Evolutionary conservation across 2,329 filamentous ascomycete species (phyloP).

Genomic region (Cryphonectria carpinicola): DNA sequence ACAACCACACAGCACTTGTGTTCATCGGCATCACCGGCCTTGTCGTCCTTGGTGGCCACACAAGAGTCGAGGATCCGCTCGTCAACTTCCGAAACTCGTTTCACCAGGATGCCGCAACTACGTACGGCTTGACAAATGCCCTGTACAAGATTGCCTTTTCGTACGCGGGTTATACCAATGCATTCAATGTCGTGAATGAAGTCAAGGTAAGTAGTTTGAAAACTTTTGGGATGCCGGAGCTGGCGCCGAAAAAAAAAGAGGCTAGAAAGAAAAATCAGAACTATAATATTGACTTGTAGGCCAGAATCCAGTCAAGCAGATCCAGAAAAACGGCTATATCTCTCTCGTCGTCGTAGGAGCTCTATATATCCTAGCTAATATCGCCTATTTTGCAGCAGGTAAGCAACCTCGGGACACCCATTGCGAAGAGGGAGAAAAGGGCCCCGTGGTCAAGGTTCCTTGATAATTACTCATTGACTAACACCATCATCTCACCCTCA

Average conservation of each 20-base stretch:
- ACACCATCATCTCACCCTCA: background rate
- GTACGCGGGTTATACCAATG: constrained; percentile 61
- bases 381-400: constrained; percentile 61
- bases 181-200: constrained; percentile 65
- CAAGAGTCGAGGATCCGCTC: constrained; percentile 52
- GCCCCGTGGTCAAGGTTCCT: too few species aligned
- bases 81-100: constrained; percentile 61
- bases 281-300: constrained; percentile 9
- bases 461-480: background rate
- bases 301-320: constrained; percentile 59
- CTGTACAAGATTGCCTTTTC: constrained; percentile 63
- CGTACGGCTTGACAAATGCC: constrained; percentile 58
- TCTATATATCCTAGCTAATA: constrained; percentile 61
- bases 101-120: constrained; percentile 46
- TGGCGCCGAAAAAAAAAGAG: too few species aligned
- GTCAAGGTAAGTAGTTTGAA: constrained; percentile 41
- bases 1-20: constrained; percentile 44
- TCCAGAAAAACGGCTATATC: constrained; percentile 54
- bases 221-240: too few species aligned
- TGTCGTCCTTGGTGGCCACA: constrained; percentile 62
- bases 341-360: constrained; percentile 55
- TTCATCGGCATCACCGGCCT: constrained; percentile 62
- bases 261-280: too few species aligned
- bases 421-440: background rate
- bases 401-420: background rate